Evolutionary conservation across 2,329 filamentous ascomycete genomes (phyloP), one percentile per base, ranked within the genome.

Genomic region (Calycina marina): DNA sequence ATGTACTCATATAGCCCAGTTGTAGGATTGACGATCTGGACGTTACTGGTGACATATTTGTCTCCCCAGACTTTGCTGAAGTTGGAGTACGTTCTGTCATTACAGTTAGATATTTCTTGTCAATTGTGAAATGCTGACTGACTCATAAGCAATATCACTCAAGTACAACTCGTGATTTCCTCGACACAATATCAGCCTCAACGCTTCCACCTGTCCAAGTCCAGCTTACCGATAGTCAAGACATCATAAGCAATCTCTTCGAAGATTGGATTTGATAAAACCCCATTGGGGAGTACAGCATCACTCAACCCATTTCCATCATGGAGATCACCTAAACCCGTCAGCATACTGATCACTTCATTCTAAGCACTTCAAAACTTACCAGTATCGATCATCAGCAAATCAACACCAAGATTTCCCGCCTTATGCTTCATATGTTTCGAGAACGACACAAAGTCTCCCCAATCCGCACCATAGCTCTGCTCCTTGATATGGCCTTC

Each of bases 281-380:
- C 67, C 17, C 88, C 88, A 50, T 90, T 90, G 8, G 88, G 88
- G n/a, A 69, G 63, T 0, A 82, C 92, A 3, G 77, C 78, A 53
- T 96, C 88, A 56, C 92, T 93, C 3, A 94, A 68, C 2, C 86
- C 88, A 51, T 92, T 94, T 17, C 88, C 84, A 56, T 94, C 88
- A 45, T 93, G 72, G 4, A 86, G 72, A 50, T 27, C 25, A 36
- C 45, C 43, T 45, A 15, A 26, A 16, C 4, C 18, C 25, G 9
- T 10, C 1, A 17, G 38, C 22, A 35, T 25, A 14, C 18, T 33
- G 18, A 8, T 4, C 15, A 30, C 2, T 12, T 6, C n/a, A n/a
- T n/a, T 6, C 6, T 4, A 24, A 25, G 11, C 94, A 88, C 12
- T 27, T 6, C 25, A 4, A 16, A 12, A 13, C 33, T 30, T 32